Evolutionary conservation across 2,329 filamentous ascomycete species (phyloP).

Genomic region (Pezicula rhizophila): DNA sequence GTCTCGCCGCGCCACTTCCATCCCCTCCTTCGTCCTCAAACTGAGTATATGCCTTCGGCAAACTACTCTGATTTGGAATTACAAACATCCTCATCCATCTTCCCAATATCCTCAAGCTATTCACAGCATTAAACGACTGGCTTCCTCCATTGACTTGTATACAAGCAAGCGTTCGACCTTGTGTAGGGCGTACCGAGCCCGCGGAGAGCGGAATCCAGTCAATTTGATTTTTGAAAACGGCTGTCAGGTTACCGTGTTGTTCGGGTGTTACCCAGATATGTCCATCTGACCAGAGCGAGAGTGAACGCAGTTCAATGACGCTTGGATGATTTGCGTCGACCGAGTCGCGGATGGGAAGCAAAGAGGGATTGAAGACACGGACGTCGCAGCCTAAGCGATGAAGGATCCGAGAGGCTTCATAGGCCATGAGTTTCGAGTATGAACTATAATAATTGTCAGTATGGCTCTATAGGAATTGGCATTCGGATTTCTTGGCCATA

Average conservation of each 20-base stretch:
- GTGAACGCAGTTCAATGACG: conserved; percentile 55
- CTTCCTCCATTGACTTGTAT: conserved; percentile 59
- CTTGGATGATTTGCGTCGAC: conserved; percentile 50
- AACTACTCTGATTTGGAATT: conserved; percentile 59
- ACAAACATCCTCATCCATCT: conserved; percentile 67
- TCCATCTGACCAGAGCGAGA: conserved; percentile 60
- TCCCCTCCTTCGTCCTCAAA: conserved; percentile 42
- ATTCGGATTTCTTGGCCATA: background rate
- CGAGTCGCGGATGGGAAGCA: conserved; percentile 59
- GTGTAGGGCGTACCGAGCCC: conserved; percentile 58
- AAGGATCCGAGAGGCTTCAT: conserved; percentile 53
- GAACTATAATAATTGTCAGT: conserved; percentile 32
- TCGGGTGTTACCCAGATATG: conserved; percentile 62
- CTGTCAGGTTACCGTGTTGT: conserved; percentile 61
- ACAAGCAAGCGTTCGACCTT: conserved; percentile 57
- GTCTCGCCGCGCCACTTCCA: conserved; percentile 37
- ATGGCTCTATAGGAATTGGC: no score
- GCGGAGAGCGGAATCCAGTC: conserved; percentile 62
- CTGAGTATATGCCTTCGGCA: conserved; percentile 58
- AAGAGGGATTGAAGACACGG: conserved; percentile 52
- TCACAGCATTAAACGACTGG: conserved; percentile 63
- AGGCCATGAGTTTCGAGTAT: conserved; percentile 54
- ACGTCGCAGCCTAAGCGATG: conserved; percentile 61
- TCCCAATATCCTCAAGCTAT: conserved; percentile 57
- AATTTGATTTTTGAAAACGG: conserved; percentile 64